Evolutionary conservation across 495 filamentous ascomycete species (phyloP), one percentile per base, ranked within the genome.

Genomic region (Recurvomyces mirabilis): DNA sequence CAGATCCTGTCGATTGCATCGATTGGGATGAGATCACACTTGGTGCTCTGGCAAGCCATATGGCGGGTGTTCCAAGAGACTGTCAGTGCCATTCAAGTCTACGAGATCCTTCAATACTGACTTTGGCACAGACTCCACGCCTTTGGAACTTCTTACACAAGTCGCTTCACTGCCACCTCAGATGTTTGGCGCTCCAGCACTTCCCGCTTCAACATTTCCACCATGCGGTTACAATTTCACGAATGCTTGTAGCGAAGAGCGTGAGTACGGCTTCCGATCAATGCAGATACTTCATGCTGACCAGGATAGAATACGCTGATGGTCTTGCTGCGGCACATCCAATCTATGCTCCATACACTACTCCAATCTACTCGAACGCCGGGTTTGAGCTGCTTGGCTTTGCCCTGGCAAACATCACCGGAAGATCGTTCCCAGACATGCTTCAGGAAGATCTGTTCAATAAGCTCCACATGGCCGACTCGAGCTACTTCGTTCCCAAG

Each of bases 281-380:
- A n/a, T n/a, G n/a, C n/a, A n/a, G n/a, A n/a, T n/a, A n/a, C n/a
- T n/a, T n/a, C n/a, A n/a, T n/a, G n/a, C n/a, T n/a, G n/a, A n/a
- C n/a, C n/a, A 34, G 30, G 0, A 20, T 42, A 71, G 71, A 73
- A 40, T 75, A 75, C 54, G 74, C 79, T 56, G 41, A 57, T 1
- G 74, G 71, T 2, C 51, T 78, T 13, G 52, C 68, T 12, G 54
- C 64, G 11, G 57, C 61, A 0, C 62, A 68, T 28, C 74, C 74
- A 0, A 64, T 69, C 6, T 74, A 67, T 49, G 49, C 61, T 0
- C 66, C 73, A 3, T 66, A 60, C 28, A 50, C 65, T 6, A 71
- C 66, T 4, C 68, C 75, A 0, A 65, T 67, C 12, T 80, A 79
- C 56, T 74, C 74, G 10, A 77, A 79, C 56, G 67, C 65, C 3